These are phyloP conservation scores for Coccomyxa sp. DNA, from an alignment of 139 green algal genomes.

Conservation along the genomic window DNA sequence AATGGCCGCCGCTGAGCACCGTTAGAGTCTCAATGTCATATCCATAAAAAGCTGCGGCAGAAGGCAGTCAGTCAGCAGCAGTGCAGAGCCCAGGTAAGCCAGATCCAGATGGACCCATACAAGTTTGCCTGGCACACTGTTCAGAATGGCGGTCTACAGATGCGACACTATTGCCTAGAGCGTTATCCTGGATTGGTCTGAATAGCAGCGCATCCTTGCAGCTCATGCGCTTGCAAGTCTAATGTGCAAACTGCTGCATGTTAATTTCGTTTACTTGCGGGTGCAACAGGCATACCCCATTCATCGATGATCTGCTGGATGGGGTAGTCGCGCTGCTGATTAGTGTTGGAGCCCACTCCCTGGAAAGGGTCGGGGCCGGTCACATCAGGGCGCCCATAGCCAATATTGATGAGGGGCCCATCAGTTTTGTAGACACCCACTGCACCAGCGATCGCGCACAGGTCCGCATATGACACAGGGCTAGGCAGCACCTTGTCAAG, in stretches of 20 bases:
- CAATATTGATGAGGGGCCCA: constrained; percentile 1
- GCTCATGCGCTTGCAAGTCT: too few relatives aligned
- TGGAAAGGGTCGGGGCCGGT: neutral
- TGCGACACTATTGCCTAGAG: too few relatives aligned
- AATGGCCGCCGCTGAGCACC: neutral
- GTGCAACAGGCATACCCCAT: neutral
- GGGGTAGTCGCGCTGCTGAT: neutral
- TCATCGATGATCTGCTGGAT: neutral
- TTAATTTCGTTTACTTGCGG: too few relatives aligned
- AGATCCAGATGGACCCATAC: too few relatives aligned
- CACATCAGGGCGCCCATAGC: constrained; percentile 7
- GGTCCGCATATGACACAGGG: neutral
- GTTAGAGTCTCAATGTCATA: neutral
- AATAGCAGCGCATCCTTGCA: too few relatives aligned
- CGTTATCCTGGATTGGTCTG: too few relatives aligned
- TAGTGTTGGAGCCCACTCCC: neutral
- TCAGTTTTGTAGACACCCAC: neutral
- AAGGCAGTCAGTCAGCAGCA: neutral
- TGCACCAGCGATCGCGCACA: neutral
- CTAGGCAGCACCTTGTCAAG: constrained; percentile 3
- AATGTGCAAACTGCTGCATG: too few relatives aligned
- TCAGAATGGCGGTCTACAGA: too few relatives aligned
- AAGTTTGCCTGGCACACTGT: too few relatives aligned
- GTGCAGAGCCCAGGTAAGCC: neutral
- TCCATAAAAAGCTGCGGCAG: neutral